Conservation (phyloP, 805 yeast species). For the Ogataea saltuana region DNA sequence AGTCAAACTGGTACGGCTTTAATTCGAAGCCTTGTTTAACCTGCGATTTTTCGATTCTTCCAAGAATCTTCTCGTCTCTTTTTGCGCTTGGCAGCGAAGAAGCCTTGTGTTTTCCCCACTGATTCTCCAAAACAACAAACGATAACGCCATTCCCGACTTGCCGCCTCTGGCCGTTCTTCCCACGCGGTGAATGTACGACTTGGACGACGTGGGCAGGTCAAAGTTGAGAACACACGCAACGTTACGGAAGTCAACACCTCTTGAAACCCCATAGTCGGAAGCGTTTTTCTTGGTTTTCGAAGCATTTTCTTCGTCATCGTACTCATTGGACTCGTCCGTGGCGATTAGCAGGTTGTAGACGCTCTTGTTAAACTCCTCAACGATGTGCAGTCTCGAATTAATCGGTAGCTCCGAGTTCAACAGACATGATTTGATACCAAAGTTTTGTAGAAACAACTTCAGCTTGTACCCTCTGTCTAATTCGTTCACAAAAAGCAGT, state of each 20-base stretch:
- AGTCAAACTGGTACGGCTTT: slow-evolving; percentile 87
- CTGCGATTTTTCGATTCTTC: slow-evolving; percentile 76
- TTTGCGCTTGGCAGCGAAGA: slow-evolving; percentile 71
- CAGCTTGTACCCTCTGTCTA: slow-evolving; percentile 92
- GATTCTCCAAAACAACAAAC: slow-evolving; percentile 80
- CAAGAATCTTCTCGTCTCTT: slow-evolving; percentile 83
- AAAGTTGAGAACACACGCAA: slow-evolving; percentile 93
- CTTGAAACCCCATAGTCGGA: slow-evolving; percentile 90
- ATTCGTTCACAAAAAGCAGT: slow-evolving; percentile 84
- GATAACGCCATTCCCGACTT: slow-evolving; percentile 93
- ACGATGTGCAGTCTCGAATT: slow-evolving; percentile 94
- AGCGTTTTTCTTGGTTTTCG: slow-evolving; percentile 23
- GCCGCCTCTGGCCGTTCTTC: slow-evolving; percentile 98
- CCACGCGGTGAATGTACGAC: slow-evolving; percentile 89
- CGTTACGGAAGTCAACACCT: slow-evolving; percentile 95
- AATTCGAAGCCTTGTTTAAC: slow-evolving; percentile 69
- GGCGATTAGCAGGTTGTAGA: slow-evolving; percentile 85
- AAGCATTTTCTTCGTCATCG: slow-evolving; percentile 40
- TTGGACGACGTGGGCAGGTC: slow-evolving; percentile 89
- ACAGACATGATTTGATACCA: slow-evolving; percentile 83
- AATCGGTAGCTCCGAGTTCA: slow-evolving; percentile 89
- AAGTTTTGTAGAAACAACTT: slow-evolving; percentile 91
- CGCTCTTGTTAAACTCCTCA: slow-evolving; percentile 90
- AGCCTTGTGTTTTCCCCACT: slow-evolving; percentile 85
- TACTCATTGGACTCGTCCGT: slow-evolving; percentile 83